Conservation (phyloP, 73 alveolate genomes). For the Blepharisma stoltei region DNA sequence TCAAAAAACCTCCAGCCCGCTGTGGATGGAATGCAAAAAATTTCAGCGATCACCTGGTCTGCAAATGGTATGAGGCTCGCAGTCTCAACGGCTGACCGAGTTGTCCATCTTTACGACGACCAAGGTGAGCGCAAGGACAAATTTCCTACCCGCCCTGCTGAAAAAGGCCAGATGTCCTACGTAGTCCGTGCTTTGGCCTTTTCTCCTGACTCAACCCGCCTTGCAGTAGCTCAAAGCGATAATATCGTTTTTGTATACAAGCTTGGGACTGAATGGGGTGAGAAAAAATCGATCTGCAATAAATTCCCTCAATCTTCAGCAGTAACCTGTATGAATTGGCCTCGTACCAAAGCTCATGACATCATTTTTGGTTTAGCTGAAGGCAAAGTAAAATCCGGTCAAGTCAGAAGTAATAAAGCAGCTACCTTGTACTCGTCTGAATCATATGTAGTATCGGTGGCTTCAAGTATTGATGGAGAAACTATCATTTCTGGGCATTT, state of each 20-base stretch:
- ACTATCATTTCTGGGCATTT: constrained; percentile 96
- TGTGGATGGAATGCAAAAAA: constrained; percentile 95
- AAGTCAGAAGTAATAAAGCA: constrained; percentile 89
- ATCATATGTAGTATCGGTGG: constrained; percentile 84
- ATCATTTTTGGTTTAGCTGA: constrained; percentile 99
- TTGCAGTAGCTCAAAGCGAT: constrained; percentile 99
- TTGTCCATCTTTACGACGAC: constrained; percentile 96
- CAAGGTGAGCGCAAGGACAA: constrained; percentile 93
- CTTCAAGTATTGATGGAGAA: constrained; percentile 96
- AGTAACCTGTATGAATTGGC: constrained; percentile 99
- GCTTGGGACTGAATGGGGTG: constrained; percentile 98
- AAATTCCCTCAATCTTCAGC: constrained; percentile 97
- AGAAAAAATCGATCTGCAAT: constrained; percentile 98
- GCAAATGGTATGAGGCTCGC: constrained; percentile 98
- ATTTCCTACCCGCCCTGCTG: constrained; percentile 88
- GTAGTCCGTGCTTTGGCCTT: constrained; percentile 96
- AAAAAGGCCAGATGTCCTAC: constrained; percentile 86
- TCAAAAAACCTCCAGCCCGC: constrained; percentile 95
- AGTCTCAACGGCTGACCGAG: constrained; percentile 98
- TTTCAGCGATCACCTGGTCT: constrained; percentile 97
- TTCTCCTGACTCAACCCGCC: constrained; percentile 96
- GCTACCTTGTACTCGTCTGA: constrained; percentile 71
- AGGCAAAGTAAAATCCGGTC: constrained; percentile 98
- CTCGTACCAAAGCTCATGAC: constrained; percentile 86
- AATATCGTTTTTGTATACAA: constrained; percentile 98